These are phyloP conservation scores for Colletotrichum sp. DNA, from an alignment of 2,329 filamentous ascomycete species.

Conservation along the genomic window DNA sequence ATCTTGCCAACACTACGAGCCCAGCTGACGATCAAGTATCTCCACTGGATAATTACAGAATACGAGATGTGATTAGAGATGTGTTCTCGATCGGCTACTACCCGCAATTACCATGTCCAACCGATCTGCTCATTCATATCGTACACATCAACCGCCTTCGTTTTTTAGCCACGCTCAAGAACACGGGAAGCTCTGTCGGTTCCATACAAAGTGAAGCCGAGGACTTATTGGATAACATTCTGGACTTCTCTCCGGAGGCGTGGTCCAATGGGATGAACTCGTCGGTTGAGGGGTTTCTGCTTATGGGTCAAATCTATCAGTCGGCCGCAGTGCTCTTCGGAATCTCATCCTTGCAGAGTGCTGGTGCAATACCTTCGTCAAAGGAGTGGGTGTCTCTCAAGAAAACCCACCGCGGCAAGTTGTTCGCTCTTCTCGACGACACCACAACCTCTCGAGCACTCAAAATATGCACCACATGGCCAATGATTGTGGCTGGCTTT, in stretches of 20 bases:
- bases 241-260: conserved; percentile 30
- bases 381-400: conserved; percentile 10
- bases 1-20: conserved; percentile 39
- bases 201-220: background rate
- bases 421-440: conserved; percentile 24
- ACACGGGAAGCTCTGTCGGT: conserved; percentile 4
- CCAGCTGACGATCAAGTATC: conserved; percentile 34
- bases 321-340: conserved; percentile 36
- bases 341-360: conserved; percentile 37
- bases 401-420: conserved; percentile 7
- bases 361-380: conserved; percentile 27
- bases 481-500: conserved; percentile 7
- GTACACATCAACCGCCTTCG: conserved; percentile 41
- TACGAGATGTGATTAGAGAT: conserved; percentile 32
- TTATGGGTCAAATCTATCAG: conserved; percentile 30
- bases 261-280: conserved; percentile 27
- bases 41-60: conserved; percentile 10
- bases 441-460: background rate
- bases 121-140: conserved; percentile 33
- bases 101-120: conserved; percentile 33
- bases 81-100: conserved; percentile 23
- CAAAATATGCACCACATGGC: background rate
- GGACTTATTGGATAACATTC: conserved; percentile 13
- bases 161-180: conserved; percentile 16
- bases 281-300: conserved; percentile 1